Base-by-base conservation (phyloP, 495 filamentous ascomycete genomes). In the Viridothelium virens region DNA sequence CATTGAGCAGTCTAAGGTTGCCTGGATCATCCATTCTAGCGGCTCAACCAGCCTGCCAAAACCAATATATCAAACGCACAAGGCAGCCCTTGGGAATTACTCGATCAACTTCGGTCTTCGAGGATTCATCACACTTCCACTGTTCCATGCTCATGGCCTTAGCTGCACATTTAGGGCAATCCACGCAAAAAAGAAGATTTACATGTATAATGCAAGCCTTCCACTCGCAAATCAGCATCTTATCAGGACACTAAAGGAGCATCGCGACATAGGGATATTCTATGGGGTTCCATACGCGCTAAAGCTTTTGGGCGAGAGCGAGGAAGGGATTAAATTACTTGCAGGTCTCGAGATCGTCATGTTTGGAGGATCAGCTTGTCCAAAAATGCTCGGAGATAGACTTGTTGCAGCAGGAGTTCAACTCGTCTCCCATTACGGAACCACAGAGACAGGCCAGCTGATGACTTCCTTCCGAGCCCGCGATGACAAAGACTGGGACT, bases 391-490 rank as follows among this genome's bases (percentile, higher is more conserved):
- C 1, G 83, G 83, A 0, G 79, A 85, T 65, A 73, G 70, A 38
- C 74, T 87, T 5, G 82, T 85, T 11, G 74, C 77, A 0, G 76
- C 78, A n/a, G 83, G 83, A 4, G 81, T 86, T 9, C 79, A 84
- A 61, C 75, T 87, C 3, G 78, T 83, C 9, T 77, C 74, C 38
- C 79, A 84, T 69, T 83, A 85, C 65, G 78, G 77, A 5, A 77
- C 78, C 0, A 86, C 85, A 0, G 85, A 87, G 64, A 81, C 79
- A 5, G 83, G 83, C 37, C 81, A 83, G 63, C 72, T 86, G 10
- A 83, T 86, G 81, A 84, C 78, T 34, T 85, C 83, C 0, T 77
- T 80, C 12, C 78, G 85, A 34, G 70, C 73, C 1, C 56, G 66
- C 1, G 75, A 70, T 1, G 79, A 82, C 66, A 79, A 74, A 39